Base-by-base conservation (phyloP, 23 red algal species). In the Cyanidioschyzon merolae region DNA sequence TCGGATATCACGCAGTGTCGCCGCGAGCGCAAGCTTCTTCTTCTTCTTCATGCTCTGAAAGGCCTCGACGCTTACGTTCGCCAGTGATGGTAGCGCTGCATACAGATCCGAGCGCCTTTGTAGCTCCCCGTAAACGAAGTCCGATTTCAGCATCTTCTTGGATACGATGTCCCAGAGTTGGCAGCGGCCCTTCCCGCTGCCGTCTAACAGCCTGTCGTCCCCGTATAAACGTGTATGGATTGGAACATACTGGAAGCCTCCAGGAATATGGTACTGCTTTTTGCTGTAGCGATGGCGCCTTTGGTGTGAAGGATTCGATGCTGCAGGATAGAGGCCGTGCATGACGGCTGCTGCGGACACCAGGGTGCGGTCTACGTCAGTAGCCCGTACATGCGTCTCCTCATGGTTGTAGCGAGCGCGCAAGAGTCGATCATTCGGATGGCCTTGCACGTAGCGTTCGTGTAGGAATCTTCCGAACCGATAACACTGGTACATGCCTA, bases 351-450 rank as follows among this genome's bases (percentile, higher is more conserved):
- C 0, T 35, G 82, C 74, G 0, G 82, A 77, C 2, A 79, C 39
- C 0, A 85, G 71, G 29, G 82, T 78, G 21, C 82, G 74, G 77
- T 85, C 82, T 29, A 85, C 82, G 36, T 85, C 82, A 26, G 82
- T 85, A 24, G 58, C 67, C 27, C 82, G 58, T n/a, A 77, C 82
- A 39, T 85, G 82, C 74, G 82, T 85, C 40, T 85, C 75, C 34
- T 1, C 74, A 39, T 85, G 82, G 34, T 85, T 29, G 58, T 85
- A 85, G 0, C 12, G 17, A 27, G 18, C 45, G 18, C 32, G 54
- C 39, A 85, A 26, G 21, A 54, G 29, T 31, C 34, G 0, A 16
- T 57, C 37, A 15, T 29, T 39, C 0, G 15, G 0, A 1, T 38
- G 63, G 1, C 59, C 59, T 0, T 38, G 25, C 0, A 85, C 41